Evolutionary conservation across 2,329 filamentous ascomycete genomes (phyloP), one percentile per base, ranked within the genome.

Genomic region (Fusarium aywerte): DNA sequence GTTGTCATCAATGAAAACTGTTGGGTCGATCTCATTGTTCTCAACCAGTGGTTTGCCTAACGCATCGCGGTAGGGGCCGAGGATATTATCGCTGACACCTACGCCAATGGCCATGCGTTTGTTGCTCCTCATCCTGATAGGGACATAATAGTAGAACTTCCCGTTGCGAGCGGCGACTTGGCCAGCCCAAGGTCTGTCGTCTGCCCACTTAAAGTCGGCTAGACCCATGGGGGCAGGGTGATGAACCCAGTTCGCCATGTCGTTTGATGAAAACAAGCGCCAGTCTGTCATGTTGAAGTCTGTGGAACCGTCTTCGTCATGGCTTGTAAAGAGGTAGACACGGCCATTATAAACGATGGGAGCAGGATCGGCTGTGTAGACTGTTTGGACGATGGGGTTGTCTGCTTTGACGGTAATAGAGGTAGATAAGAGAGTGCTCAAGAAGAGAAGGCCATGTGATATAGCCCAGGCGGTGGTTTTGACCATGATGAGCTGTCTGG

Each of bases 101-200:
- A 80, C 78, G 0, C 79, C 78, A 12, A 80, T 80, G 2, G 74
- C 77, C 62, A 80, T 80, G 2, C 73, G 65, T 20, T 79, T 78
- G 0, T 58, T 58, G 11, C 69, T 51, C 4, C 72, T 72, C n/a
- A 64, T 65, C 0, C 71, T 73, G 4, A 79, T 76, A 1, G 78
- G 76, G 0, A 77, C 74, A 42, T 79, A 80, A 1, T 79, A 68
- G 58, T 80, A 80, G 48, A 78, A 80, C 16, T 69, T 74, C 5
- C 75, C 76, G 20, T 80, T 70, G 1, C 57, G 49, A 2, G 78
- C 76, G 32, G 69, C 73, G 7, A 80, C 76, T 51, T 80, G 78
- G 2, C 73, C 72, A 8, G 78, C 78, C 56, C 76, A 80, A 3
- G 78, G 78, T 21, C 73, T 73, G 11, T 76, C 78, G 3, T 67